Conservation (phyloP, 1,284 basidiomycete species). For the Leccinum solheimii region DNA sequence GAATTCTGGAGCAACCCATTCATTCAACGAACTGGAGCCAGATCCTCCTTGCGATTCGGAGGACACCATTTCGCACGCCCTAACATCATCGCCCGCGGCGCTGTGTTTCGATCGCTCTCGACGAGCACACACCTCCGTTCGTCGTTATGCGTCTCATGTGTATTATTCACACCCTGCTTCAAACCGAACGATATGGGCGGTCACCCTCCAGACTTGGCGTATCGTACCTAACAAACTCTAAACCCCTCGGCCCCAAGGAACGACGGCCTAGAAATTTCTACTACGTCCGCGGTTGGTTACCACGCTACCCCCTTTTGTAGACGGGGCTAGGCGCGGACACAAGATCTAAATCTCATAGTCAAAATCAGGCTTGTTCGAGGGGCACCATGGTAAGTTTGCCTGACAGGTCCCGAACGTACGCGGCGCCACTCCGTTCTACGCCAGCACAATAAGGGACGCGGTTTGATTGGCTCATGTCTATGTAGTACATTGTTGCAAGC, state of each 20-base stretch:
- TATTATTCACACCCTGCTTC: slow-evolving; percentile 11
- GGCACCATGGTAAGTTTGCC: slow-evolving; percentile 4
- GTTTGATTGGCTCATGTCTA: slow-evolving; percentile 15
- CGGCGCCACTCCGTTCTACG: slow-evolving; percentile 5
- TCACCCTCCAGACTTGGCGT: slow-evolving; percentile 1
- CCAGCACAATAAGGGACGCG: slow-evolving; percentile 5
- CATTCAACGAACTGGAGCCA: not conserved
- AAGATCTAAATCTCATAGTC: slow-evolving; percentile 23
- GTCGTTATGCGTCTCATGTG: not conserved
- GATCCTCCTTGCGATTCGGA: slow-evolving; percentile 4
- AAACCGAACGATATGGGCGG: not conserved
- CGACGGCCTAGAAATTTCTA: slow-evolving; percentile 4
- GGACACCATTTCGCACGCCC: not conserved
- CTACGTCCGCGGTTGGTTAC: slow-evolving; percentile 23
- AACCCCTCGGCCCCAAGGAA: slow-evolving; percentile 33
- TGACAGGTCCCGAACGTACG: slow-evolving; percentile 10
- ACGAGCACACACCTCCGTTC: not conserved
- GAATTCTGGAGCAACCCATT: not conserved
- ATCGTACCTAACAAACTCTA: slow-evolving; percentile 10
- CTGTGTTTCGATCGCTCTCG: not conserved
- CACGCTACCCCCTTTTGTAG: slow-evolving; percentile 26
- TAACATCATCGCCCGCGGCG: not conserved
- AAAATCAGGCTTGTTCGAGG: slow-evolving; percentile 31
- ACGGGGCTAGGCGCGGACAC: slow-evolving; percentile 13
- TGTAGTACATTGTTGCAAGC: slow-evolving; percentile 12